Percentiles rank a stretch among this genome's conserved stretches.
phyloP scores from a whole-genome alignment of 2,329 filamentous ascomycete genomes.

The Beauveria medogensis region DNA sequence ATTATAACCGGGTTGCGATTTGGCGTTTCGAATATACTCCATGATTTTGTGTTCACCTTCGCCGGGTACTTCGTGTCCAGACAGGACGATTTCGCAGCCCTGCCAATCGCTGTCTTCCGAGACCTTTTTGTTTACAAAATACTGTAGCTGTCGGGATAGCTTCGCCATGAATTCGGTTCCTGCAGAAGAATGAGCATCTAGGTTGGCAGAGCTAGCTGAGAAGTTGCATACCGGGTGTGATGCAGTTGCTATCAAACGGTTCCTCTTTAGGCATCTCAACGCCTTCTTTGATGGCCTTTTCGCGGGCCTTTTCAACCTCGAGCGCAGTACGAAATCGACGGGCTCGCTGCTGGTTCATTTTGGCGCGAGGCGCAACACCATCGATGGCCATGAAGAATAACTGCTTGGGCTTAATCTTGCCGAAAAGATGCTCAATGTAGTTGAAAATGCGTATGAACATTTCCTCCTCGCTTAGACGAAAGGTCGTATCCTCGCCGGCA shows the following conservation, averaged over 20 bases:
- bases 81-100: conserved; percentile 89
- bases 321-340: conserved; percentile 90
- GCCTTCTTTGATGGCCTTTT: conserved; percentile 85
- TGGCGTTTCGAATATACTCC: conserved; percentile 98
- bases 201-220: not conserved
- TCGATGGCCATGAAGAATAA: conserved; percentile 99
- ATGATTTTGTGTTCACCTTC: conserved; percentile 99
- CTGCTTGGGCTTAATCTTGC: conserved; percentile 97
- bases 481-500: conserved; percentile 74
- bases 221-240: conserved; percentile 63
- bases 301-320: conserved; percentile 79
- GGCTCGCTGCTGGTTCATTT: conserved; percentile 99
- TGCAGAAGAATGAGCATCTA: conserved; percentile 18
- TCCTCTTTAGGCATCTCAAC: conserved; percentile 91
- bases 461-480: conserved; percentile 91
- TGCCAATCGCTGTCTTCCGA: conserved; percentile 98
- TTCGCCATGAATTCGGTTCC: conserved; percentile 95
- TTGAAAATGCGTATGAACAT: conserved; percentile 99
- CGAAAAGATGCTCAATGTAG: conserved; percentile 97
- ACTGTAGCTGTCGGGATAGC: conserved; percentile 86
- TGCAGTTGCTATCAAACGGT: conserved; percentile 97
- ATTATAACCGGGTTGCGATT: conserved; percentile 88
- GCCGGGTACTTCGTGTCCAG: conserved; percentile 93
- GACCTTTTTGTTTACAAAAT: conserved; percentile 98
- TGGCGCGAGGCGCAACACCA: conserved; percentile 91